phyloP scores from a whole-genome alignment of 345 rosid genomes.

The Populus tremula region DNA sequence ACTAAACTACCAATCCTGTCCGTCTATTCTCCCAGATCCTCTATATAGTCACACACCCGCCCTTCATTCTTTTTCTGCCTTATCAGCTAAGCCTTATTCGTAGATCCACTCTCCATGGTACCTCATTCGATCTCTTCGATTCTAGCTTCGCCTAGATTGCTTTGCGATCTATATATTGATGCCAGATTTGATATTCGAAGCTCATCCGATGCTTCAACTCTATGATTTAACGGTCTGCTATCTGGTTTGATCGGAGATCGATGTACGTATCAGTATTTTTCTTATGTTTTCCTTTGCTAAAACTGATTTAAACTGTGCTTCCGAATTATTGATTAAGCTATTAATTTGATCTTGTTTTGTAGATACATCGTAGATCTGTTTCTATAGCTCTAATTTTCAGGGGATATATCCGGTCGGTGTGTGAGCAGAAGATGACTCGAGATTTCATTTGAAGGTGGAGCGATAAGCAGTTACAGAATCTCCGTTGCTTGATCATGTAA shows the following conservation, averaged over 20 bases:
- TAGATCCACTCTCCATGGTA: constrained; percentile 22
- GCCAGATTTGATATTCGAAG: background rate
- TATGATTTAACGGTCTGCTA: too few species aligned
- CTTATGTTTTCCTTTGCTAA: background rate
- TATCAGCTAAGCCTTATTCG: too few species aligned
- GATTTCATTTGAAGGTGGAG: background rate
- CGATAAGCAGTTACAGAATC: background rate
- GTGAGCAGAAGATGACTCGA: background rate
- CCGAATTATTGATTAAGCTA: background rate
- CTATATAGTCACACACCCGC: constrained; percentile 17
- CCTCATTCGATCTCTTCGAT: background rate
- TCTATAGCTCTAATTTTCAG: background rate
- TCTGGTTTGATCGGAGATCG: background rate
- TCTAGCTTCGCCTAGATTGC: background rate
- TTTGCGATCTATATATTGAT: constrained; percentile 20
- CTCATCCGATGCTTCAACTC: too few species aligned
- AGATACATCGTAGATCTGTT: background rate
- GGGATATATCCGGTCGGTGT: background rate
- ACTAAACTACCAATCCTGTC: constrained; percentile 19
- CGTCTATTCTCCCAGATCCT: constrained; percentile 24
- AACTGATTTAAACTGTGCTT: too few species aligned
- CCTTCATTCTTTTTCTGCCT: too few species aligned
- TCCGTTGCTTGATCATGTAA: background rate
- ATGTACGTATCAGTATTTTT: background rate
- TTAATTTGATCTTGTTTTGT: background rate